phyloP scores from a whole-genome alignment of 345 rosid genomes.

The Arabidopsis arenosa region DNA sequence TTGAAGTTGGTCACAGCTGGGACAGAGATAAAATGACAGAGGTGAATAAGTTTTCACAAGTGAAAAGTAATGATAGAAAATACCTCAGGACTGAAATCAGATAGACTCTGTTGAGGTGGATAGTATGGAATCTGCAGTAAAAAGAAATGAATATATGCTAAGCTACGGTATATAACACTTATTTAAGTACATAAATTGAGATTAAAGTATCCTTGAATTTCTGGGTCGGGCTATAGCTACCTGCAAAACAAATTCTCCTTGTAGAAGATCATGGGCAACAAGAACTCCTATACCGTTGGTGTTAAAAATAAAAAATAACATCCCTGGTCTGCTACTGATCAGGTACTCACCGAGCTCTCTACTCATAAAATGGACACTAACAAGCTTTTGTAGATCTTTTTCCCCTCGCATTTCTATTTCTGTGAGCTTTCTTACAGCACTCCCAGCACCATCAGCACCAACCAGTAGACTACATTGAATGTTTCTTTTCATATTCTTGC shows the following conservation, averaged over 20 bases:
- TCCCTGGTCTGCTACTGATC: conserved; percentile 75
- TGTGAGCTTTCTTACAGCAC: conserved; percentile 67
- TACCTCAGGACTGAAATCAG: conserved; percentile 81
- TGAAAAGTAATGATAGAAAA: conserved; percentile 21
- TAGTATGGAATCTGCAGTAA: conserved; percentile 75
- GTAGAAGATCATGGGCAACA: conserved; percentile 90
- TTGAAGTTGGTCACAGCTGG: conserved; percentile 5
- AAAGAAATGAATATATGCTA: conserved; percentile 4
- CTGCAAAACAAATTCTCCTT: conserved; percentile 95
- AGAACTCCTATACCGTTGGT: conserved; percentile 87
- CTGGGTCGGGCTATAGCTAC: conserved; percentile 42
- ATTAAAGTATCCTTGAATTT: background rate
- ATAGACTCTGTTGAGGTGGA: conserved; percentile 90
- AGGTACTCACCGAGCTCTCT: conserved; percentile 75
- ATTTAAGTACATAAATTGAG: background rate
- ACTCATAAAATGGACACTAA: conserved; percentile 90
- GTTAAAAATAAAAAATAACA: conserved; percentile 92
- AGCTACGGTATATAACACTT: background rate
- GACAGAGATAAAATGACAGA: background rate
- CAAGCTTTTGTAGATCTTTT: conserved; percentile 83
- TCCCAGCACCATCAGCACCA: conserved; percentile 93
- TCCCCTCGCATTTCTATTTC: conserved; percentile 76
- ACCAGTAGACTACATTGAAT: conserved; percentile 69
- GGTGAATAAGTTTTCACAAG: background rate
- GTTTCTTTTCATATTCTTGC: conserved; percentile 54